These are phyloP conservation scores for Agaricus sinodeliciosus DNA, from an alignment of 768 basidiomycete genomes.

Conservation along the genomic window DNA sequence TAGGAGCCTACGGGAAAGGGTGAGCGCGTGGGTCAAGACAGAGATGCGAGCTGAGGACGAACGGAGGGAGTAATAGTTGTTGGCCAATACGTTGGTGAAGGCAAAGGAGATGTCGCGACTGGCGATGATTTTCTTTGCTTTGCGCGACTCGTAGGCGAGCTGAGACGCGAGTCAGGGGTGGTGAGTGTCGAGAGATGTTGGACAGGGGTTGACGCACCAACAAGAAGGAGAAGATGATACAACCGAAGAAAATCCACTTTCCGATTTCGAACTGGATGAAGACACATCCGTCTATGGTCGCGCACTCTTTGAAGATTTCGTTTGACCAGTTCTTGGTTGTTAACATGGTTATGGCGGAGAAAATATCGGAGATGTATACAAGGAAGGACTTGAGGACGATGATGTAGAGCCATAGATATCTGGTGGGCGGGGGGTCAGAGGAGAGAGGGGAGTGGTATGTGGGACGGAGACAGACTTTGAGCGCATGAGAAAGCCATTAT, in stretches of 20 bases:
- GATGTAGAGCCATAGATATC: conserved; percentile 91
- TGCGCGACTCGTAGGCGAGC: conserved; percentile 90
- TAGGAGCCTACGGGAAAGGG: conserved; percentile 62
- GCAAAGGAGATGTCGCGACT: conserved; percentile 97
- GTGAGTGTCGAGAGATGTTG: neutral
- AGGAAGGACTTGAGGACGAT: conserved; percentile 93
- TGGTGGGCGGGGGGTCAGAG: conserved; percentile 24
- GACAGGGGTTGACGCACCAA: conserved; percentile 46
- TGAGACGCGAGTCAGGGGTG: conserved; percentile 3
- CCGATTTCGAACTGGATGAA: conserved; percentile 84
- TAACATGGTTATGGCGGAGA: conserved; percentile 95
- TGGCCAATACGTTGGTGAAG: conserved; percentile 96
- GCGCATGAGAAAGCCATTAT: conserved; percentile 82
- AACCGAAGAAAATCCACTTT: conserved; percentile 96
- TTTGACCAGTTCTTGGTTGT: conserved; percentile 87
- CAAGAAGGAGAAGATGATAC: conserved; percentile 97
- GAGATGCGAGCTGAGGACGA: conserved; percentile 23
- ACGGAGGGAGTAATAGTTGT: conserved; percentile 95
- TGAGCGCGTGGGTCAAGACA: conserved; percentile 8
- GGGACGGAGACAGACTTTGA: conserved; percentile 53
- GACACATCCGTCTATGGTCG: conserved; percentile 59
- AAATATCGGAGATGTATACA: conserved; percentile 97
- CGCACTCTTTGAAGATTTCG: conserved; percentile 79
- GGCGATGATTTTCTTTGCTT: conserved; percentile 88
- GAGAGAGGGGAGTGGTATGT: neutral